phyloP scores from a whole-genome alignment of 805 yeast species.

The Candida ovalis region DNA sequence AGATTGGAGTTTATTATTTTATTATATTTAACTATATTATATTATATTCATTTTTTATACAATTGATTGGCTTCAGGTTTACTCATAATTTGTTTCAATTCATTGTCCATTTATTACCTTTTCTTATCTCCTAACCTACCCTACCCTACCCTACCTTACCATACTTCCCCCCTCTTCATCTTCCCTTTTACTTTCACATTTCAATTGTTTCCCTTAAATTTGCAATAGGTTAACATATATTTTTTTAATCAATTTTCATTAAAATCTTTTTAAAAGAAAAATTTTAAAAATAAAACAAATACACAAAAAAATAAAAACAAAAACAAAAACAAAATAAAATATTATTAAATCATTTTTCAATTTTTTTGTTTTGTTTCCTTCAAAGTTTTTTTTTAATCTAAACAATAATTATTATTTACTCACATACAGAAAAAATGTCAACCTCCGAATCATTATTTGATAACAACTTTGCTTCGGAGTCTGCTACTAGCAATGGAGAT shows the following conservation, averaged over 20 bases:
- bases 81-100: neutral
- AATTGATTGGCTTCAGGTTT: neutral
- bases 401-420: too few relatives aligned
- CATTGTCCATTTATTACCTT: neutral
- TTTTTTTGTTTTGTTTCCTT: too few relatives aligned
- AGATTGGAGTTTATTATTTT: neutral
- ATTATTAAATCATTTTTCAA: neutral
- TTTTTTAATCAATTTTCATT: neutral
- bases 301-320: neutral
- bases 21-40: neutral
- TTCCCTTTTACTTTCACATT: neutral
- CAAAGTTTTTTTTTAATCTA: too few relatives aligned
- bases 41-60: neutral
- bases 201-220: neutral
- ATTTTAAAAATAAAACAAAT: too few relatives aligned
- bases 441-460: slow-evolving; percentile 33
- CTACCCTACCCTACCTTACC: too few relatives aligned
- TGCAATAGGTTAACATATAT: too few relatives aligned
- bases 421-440: too few relatives aligned
- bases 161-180: neutral
- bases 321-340: neutral
- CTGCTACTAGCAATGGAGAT: slow-evolving; percentile 12
- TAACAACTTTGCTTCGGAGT: slow-evolving; percentile 24
- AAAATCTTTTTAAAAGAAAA: neutral
- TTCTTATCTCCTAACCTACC: neutral